Evolutionary conservation across 768 basidiomycete genomes (phyloP).

Genomic region (Podaxis pistillaris): DNA sequence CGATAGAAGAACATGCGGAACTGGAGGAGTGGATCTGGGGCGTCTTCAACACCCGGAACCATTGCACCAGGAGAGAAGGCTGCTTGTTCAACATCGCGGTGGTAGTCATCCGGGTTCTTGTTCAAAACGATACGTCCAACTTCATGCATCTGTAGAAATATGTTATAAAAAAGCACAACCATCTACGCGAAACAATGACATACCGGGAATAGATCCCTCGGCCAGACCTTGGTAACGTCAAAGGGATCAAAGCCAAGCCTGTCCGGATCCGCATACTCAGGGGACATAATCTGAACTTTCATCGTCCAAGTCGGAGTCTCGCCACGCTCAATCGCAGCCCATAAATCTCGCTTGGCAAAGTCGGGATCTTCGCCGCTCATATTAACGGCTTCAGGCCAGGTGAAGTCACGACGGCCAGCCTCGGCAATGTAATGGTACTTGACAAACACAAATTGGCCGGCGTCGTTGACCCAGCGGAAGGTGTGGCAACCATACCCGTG

Average conservation of each 20-base stretch:
- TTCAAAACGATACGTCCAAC: constrained; percentile 15
- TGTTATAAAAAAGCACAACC: neutral
- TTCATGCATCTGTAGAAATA: constrained; percentile 1
- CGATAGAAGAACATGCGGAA: constrained; percentile 19
- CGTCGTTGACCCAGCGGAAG: constrained; percentile 15
- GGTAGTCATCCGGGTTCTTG: constrained; percentile 18
- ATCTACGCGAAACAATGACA: neutral
- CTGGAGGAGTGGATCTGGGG: constrained; percentile 16
- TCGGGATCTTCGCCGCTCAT: constrained; percentile 15
- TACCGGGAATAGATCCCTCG: constrained; percentile 10
- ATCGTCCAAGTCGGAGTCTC: constrained; percentile 15
- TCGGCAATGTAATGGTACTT: constrained; percentile 15
- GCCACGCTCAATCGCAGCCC: constrained; percentile 13
- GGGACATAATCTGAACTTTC: constrained; percentile 16
- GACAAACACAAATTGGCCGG: constrained; percentile 15
- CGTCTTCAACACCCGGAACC: constrained; percentile 16
- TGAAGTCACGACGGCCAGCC: constrained; percentile 13
- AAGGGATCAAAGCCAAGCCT: constrained; percentile 17
- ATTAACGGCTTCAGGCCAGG: constrained; percentile 14
- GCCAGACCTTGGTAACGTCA: constrained; percentile 18
- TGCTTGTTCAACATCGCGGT: constrained; percentile 16
- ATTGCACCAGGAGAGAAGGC: constrained; percentile 15
- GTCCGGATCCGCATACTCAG: constrained; percentile 14
- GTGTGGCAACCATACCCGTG: constrained; percentile 16
- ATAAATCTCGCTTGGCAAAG: constrained; percentile 14